Evolutionary conservation across 768 basidiomycete species (phyloP), one percentile per base, ranked within the genome.

Genomic region (Cyclocybe aegerita): DNA sequence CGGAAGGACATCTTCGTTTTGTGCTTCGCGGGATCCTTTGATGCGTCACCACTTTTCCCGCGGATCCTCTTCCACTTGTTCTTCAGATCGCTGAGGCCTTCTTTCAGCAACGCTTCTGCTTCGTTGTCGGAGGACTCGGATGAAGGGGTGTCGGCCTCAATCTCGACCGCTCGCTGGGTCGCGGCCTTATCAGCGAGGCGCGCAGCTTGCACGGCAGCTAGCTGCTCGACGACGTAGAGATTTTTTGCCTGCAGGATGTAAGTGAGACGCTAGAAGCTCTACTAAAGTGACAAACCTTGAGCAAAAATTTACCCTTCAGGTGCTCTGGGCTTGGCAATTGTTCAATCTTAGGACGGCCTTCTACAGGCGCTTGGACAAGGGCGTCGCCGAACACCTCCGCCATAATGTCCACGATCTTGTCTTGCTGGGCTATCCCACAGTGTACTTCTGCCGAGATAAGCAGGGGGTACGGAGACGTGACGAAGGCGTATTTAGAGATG

Each of bases 371-470:
- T 31, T 66, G 62, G 11, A 80, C 56, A 2, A 80, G 62, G 2
- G 64, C 54, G 35, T 76, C 73, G 2, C 76, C 76, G 50, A 79
- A 79, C 0, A 67, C 69, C 36, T 73, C 70, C 0, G 36, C 81
- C 82, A 98, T 82, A 60, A 95, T 92, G 2, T 74, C 61, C 0
- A 82, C 93, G 10, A 97, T 75, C 63, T 77, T 75, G 34, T 89
- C 88, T 65, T 98, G 95, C 63, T 94, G 90, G 23, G 74, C 68
- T 11, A 92, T 50, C 0, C 80, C 74, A 65, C 93, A 96, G 61
- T 96, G 94, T 1, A 95, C 80, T 70, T 98, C 95, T 9, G 93
- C 90, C 2, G 93, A 95, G 48, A 98, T 88, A 61, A 98, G 83
- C 62, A 98, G 74, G 1, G 95, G 95, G 61, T 93, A 97, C 0